Evolutionary conservation across 768 basidiomycete species (phyloP).

Genomic region (Mycena venus): DNA sequence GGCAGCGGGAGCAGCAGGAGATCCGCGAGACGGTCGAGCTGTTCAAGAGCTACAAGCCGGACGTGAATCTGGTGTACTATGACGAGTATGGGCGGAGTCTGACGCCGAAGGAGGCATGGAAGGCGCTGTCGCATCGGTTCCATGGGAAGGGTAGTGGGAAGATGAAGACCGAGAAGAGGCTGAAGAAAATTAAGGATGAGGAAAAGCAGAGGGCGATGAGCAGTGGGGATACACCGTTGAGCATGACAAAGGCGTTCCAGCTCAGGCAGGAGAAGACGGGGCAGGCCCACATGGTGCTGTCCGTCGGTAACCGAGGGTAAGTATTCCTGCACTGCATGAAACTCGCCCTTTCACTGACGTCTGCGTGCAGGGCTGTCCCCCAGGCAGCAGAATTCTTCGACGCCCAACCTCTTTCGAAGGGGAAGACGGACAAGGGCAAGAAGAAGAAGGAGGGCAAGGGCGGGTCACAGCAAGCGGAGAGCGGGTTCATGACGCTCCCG

Average conservation of each 20-base stretch:
- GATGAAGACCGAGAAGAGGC: slow-evolving; percentile 96
- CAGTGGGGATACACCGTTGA: slow-evolving; percentile 94
- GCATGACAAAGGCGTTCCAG: slow-evolving; percentile 96
- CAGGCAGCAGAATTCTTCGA: slow-evolving; percentile 87
- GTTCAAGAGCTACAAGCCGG: slow-evolving; percentile 97
- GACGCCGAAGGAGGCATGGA: slow-evolving; percentile 98
- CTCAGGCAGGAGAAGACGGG: slow-evolving; percentile 94
- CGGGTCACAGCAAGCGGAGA: slow-evolving; percentile 58
- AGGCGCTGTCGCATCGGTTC: slow-evolving; percentile 97
- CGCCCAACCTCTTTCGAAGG: slow-evolving; percentile 83
- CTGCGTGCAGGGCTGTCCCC: slow-evolving; percentile 80
- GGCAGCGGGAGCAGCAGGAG: slow-evolving; percentile 91
- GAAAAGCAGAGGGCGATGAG: slow-evolving; percentile 94
- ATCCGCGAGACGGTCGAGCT: slow-evolving; percentile 83
- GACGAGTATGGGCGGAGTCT: slow-evolving; percentile 93
- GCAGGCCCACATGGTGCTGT: slow-evolving; percentile 95
- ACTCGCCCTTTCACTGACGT: too few species aligned
- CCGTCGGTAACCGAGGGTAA: slow-evolving; percentile 93
- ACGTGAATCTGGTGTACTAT: slow-evolving; percentile 95
- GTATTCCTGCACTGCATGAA: too few species aligned
- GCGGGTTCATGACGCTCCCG: slow-evolving; percentile 82
- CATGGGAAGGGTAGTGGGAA: slow-evolving; percentile 97
- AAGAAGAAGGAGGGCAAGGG: slow-evolving; percentile 83
- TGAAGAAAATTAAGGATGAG: slow-evolving; percentile 99
- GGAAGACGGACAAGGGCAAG: slow-evolving; percentile 86